Conservation (phyloP, 2,329 filamentous ascomycete species). For the Bipolaris zeicola region DNA sequence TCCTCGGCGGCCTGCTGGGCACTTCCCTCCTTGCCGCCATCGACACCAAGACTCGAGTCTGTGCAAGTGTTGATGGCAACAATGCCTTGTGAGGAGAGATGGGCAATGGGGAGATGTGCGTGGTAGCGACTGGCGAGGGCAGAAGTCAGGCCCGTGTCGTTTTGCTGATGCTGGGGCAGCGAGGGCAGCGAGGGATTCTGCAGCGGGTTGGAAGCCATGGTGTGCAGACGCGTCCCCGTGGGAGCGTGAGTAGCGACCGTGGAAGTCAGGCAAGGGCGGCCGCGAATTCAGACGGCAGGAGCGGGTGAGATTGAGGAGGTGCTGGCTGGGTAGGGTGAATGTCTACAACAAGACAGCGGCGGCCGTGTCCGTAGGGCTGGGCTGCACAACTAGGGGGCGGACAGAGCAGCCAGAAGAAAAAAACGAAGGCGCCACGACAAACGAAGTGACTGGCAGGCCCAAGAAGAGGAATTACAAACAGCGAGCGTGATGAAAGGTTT, state of each 20-base stretch:
- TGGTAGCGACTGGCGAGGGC: slow-evolving; percentile 91
- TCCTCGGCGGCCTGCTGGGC: slow-evolving; percentile 93
- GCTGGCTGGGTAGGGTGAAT: slow-evolving; percentile 6
- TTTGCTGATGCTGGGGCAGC: slow-evolving; percentile 81
- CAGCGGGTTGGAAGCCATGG: slow-evolving; percentile 64
- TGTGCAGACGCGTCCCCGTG: slow-evolving; percentile 50
- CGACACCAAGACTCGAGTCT: slow-evolving; percentile 81
- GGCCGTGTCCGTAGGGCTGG: slow-evolving; percentile 9
- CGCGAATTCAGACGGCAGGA: slow-evolving; percentile 9
- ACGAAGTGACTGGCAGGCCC: not conserved
- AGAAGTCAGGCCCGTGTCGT: slow-evolving; percentile 77
- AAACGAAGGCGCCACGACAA: slow-evolving; percentile 19
- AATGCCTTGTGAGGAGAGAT: slow-evolving; percentile 87
- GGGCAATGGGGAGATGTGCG: slow-evolving; percentile 83
- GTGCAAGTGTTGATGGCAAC: slow-evolving; percentile 95
- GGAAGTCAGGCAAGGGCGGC: slow-evolving; percentile 27
- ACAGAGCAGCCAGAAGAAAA: slow-evolving; percentile 9
- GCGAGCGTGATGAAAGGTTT: slow-evolving; percentile 35
- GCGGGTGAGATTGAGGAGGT: slow-evolving; percentile 16
- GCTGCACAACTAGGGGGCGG: slow-evolving; percentile 30
- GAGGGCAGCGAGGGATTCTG: slow-evolving; percentile 83
- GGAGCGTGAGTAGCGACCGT: slow-evolving; percentile 42
- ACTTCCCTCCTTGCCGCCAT: slow-evolving; percentile 90
- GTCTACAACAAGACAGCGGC: not conserved
- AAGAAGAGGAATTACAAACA: slow-evolving; percentile 31